Conservation (phyloP, 2,329 filamentous ascomycete species). For the Talaromyces rugulosus region DNA sequence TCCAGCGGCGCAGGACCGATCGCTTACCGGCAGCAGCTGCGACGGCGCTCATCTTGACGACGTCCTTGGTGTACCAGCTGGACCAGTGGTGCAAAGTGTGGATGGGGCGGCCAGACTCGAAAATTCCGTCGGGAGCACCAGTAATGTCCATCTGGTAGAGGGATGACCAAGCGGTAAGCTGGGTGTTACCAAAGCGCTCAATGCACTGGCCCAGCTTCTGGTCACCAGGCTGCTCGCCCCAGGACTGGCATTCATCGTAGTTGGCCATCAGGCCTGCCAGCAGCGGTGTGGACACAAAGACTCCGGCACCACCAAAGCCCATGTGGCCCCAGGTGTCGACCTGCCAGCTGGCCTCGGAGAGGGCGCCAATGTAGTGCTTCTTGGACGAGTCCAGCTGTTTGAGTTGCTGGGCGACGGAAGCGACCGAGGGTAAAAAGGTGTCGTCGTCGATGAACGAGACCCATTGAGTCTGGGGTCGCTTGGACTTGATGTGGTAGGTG, state of each 20-base stretch:
- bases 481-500: conserved; percentile 32
- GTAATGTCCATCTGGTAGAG: conserved; percentile 44
- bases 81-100: conserved; percentile 43
- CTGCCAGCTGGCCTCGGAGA: conserved; percentile 42
- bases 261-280: conserved; percentile 33
- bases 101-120: conserved; percentile 41
- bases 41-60: conserved; percentile 42
- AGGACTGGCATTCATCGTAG: conserved; percentile 41
- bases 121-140: conserved; percentile 38
- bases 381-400: conserved; percentile 36
- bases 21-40: conserved; percentile 36
- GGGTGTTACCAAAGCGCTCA: conserved; percentile 35
- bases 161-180: conserved; percentile 38
- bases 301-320: conserved; percentile 42
- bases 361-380: conserved; percentile 41
- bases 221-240: conserved; percentile 41
- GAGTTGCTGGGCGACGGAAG: conserved; percentile 32
- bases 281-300: conserved; percentile 39
- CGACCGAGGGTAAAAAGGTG: conserved; percentile 40
- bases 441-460: conserved; percentile 42
- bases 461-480: conserved; percentile 39
- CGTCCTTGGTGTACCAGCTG: conserved; percentile 42
- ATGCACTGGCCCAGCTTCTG: conserved; percentile 43
- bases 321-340: conserved; percentile 42
- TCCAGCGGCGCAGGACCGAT: conserved; percentile 42